Evolutionary conservation across 2,329 filamentous ascomycete genomes (phyloP).

Genomic region (Reticulascus tulasneorum): DNA sequence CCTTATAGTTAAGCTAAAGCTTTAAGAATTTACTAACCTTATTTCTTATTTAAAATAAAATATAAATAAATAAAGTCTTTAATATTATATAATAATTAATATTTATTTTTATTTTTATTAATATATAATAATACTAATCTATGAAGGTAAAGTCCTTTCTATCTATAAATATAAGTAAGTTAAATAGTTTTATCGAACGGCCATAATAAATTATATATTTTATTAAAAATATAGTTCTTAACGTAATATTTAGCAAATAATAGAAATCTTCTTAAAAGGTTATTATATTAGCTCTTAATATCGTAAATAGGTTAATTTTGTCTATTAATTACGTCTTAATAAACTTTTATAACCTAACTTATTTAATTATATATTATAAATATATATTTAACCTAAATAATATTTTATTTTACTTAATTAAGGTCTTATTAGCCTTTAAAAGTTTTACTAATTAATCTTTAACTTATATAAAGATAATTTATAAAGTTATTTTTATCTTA

Average conservation of each 20-base stretch:
- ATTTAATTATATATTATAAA: background rate
- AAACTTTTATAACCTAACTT: conserved; percentile 4
- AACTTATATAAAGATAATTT: conserved; percentile 23
- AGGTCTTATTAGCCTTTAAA: conserved; percentile 15
- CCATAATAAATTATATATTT: too few relatives aligned
- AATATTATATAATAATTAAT: background rate
- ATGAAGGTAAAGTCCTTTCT: background rate
- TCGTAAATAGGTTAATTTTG: conserved; percentile 3
- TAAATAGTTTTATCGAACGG: background rate
- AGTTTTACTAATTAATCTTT: conserved; percentile 17
- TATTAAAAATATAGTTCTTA: too few relatives aligned
- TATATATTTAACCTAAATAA: background rate
- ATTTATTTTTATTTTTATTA: background rate
- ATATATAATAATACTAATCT: background rate
- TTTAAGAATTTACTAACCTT: background rate
- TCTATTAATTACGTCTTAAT: background rate
- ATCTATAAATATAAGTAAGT: background rate
- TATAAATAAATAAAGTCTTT: background rate
- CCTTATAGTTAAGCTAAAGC: background rate
- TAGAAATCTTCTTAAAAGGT: background rate
- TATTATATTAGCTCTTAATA: background rate
- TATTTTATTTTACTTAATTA: background rate
- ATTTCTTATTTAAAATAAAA: background rate
- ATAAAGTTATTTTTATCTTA: conserved; percentile 19
- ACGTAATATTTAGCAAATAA: too few relatives aligned